phyloP scores from a whole-genome alignment of 2,329 filamentous ascomycete species.

The Venturia carpophila region DNA sequence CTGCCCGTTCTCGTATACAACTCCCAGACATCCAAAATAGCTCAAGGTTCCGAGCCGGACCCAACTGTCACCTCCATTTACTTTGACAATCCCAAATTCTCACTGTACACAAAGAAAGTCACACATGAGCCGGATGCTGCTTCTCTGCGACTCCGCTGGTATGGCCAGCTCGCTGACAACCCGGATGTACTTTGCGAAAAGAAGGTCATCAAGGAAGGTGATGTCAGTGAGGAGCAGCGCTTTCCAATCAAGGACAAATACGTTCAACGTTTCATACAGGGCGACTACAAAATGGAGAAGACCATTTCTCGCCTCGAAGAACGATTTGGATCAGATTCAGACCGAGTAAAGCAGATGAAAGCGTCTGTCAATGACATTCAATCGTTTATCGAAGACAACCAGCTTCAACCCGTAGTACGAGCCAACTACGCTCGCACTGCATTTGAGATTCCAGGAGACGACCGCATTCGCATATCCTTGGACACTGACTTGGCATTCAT shows the following conservation, averaged over 20 bases:
- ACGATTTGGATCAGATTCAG: conserved; percentile 58
- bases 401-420: conserved; percentile 75
- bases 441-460: conserved; percentile 91
- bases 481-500: conserved; percentile 91
- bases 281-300: conserved; percentile 89
- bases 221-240: conserved; percentile 68
- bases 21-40: conserved; percentile 72
- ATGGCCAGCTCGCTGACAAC: conserved; percentile 69
- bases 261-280: conserved; percentile 75
- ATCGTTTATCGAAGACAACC: conserved; percentile 65
- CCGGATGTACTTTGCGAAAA: conserved; percentile 83
- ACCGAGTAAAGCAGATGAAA: conserved; percentile 62
- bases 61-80: conserved; percentile 93
- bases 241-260: conserved; percentile 93
- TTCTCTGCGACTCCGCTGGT: conserved; percentile 85
- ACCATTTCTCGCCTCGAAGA: conserved; percentile 74
- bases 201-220: conserved; percentile 72
- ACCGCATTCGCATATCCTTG: conserved; percentile 82
- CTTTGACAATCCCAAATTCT: conserved; percentile 82
- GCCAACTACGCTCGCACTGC: conserved; percentile 92
- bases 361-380: conserved; percentile 69
- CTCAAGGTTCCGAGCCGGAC: conserved; percentile 68
- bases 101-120: conserved; percentile 80
- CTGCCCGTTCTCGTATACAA: conserved; percentile 91
- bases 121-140: conserved; percentile 65